These are phyloP conservation scores for Rhododendron kiyosumense DNA, from an alignment of 148 eudicot species.

Conservation along the genomic window DNA sequence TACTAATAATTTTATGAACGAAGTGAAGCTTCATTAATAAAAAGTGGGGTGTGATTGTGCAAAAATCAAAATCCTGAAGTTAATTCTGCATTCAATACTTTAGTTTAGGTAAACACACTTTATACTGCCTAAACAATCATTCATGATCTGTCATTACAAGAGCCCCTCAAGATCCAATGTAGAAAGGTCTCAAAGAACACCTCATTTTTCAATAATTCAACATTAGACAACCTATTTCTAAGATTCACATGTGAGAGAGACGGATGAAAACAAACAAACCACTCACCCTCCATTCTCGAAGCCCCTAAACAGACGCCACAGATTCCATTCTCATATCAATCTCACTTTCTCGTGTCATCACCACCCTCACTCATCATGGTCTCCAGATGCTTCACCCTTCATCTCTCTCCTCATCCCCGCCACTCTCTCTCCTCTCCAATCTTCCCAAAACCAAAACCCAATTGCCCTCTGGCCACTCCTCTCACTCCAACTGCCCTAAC, in stretches of 20 bases:
- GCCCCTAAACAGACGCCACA: conserved; percentile 10
- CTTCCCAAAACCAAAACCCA: conserved; percentile 19
- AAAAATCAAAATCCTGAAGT: too few relatives aligned
- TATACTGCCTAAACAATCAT: background rate
- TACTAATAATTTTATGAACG: too few relatives aligned
- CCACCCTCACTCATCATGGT: conserved; percentile 27
- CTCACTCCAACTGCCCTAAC: conserved; percentile 12
- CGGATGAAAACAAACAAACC: conserved; percentile 7
- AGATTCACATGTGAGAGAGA: conserved; percentile 3
- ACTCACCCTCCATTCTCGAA: conserved; percentile 27
- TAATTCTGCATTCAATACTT: background rate
- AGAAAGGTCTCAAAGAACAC: background rate
- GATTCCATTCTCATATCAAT: conserved; percentile 15
- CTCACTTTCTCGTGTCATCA: background rate
- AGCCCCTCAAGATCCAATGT: background rate
- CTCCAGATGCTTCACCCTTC: conserved; percentile 47
- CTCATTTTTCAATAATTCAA: background rate
- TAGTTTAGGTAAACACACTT: background rate
- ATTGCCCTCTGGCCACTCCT: background rate
- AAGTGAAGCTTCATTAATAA: too few relatives aligned
- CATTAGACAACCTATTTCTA: conserved; percentile 12
- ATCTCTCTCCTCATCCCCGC: conserved; percentile 38
- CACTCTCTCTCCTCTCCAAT: conserved; percentile 15
- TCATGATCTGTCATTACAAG: background rate
- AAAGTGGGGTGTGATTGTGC: too few relatives aligned